Evolutionary conservation across 2,329 filamentous ascomycete genomes (phyloP).

Genomic region (Leptodontidium sp.): DNA sequence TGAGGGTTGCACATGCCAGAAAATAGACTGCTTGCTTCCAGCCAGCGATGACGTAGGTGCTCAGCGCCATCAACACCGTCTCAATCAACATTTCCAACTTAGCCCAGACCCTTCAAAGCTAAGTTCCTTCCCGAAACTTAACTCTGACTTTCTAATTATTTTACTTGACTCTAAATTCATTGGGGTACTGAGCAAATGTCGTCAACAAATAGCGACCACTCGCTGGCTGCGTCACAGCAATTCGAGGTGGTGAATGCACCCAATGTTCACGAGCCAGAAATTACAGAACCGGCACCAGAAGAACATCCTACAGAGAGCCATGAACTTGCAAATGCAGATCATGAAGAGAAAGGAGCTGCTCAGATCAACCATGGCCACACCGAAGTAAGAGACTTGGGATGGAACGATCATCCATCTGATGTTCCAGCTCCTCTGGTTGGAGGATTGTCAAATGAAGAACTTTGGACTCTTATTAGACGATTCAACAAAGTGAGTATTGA

Average conservation of each 20-base stretch:
- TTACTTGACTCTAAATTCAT: background rate
- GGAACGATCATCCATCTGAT: slow-evolving; percentile 61
- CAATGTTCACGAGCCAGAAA: slow-evolving; percentile 32
- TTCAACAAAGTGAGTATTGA: slow-evolving; percentile 37
- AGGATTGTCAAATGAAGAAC: slow-evolving; percentile 68
- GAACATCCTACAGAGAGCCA: slow-evolving; percentile 52
- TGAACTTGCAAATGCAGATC: slow-evolving; percentile 51
- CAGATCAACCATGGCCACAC: slow-evolving; percentile 50
- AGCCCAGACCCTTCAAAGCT: background rate
- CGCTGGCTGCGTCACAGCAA: slow-evolving; percentile 20
- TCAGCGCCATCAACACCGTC: background rate
- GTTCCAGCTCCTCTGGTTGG: slow-evolving; percentile 64
- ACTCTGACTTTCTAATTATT: background rate
- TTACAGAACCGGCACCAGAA: slow-evolving; percentile 38
- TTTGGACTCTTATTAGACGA: slow-evolving; percentile 57
- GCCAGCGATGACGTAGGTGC: slow-evolving; percentile 7
- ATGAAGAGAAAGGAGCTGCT: slow-evolving; percentile 51
- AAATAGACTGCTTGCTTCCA: background rate
- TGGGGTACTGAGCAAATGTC: background rate
- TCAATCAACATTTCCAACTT: background rate
- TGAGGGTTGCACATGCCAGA: slow-evolving; percentile 8
- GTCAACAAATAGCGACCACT: background rate
- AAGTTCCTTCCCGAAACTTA: slow-evolving; percentile 3
- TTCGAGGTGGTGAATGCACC: slow-evolving; percentile 30
- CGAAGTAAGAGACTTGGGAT: slow-evolving; percentile 65